Percentiles rank a stretch among this genome's conserved stretches.
Conservation (phyloP, 1,284 basidiomycete genomes). For the Veloboletus limbatus region DNA sequence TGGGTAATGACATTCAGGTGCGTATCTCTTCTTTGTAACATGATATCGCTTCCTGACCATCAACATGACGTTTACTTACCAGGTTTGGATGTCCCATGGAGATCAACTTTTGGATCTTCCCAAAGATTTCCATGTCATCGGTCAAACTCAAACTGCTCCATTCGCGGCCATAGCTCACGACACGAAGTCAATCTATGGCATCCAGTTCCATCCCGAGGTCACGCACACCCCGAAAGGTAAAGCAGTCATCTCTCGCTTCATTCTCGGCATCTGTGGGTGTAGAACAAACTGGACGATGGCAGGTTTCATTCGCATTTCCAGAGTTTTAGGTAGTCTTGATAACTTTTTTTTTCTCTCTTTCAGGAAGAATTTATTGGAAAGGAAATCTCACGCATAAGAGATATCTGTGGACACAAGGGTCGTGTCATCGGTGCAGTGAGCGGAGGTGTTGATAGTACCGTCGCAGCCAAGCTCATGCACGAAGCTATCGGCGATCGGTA, state of each 20-base stretch:
- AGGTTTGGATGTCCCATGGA: slow-evolving; percentile 99
- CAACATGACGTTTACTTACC: neutral
- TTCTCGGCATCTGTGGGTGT: slow-evolving; percentile 84
- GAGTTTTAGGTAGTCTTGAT: slow-evolving; percentile 1
- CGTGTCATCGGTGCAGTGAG: slow-evolving; percentile 98
- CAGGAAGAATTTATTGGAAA: slow-evolving; percentile 98
- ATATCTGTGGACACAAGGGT: slow-evolving; percentile 92
- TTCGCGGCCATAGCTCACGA: slow-evolving; percentile 94
- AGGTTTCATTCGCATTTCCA: slow-evolving; percentile 15
- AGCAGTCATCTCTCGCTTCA: slow-evolving; percentile 88
- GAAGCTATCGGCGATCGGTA: slow-evolving; percentile 97
- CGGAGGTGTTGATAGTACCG: slow-evolving; percentile 97
- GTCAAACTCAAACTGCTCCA: slow-evolving; percentile 84
- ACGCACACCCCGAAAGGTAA: slow-evolving; percentile 92
- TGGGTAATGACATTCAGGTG: slow-evolving; percentile 83
- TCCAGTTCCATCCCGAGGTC: slow-evolving; percentile 99
- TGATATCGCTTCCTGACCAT: neutral
- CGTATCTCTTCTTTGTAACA: neutral
- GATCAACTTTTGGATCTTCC: slow-evolving; percentile 89
- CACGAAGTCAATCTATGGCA: slow-evolving; percentile 89
- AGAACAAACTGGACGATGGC: slow-evolving; percentile 94
- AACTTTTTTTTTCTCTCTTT: neutral
- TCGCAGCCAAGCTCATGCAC: slow-evolving; percentile 99
- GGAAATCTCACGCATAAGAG: slow-evolving; percentile 91
- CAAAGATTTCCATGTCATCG: slow-evolving; percentile 85